Evolutionary conservation across 1,139 yeast genomes (phyloP).

Genomic region (Pichia sp.): DNA sequence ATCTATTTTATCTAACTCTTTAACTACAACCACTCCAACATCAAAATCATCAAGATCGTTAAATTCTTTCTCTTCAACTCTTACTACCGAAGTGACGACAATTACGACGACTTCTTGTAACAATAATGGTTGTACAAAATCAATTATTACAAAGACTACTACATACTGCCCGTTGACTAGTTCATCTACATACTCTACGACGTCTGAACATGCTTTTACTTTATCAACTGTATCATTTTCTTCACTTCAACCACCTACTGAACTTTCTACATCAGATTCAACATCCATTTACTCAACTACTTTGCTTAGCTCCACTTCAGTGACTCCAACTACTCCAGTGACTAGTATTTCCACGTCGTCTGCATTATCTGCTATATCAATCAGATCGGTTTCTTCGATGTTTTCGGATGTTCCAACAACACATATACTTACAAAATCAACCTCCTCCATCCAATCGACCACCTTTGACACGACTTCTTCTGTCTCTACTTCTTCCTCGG

Average conservation of each 20-base stretch:
- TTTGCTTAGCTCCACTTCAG: too few species aligned
- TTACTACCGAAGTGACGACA: not conserved
- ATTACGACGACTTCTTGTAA: not conserved
- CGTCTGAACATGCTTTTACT: not conserved
- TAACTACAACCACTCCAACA: slow-evolving; percentile 6
- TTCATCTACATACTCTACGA: not conserved
- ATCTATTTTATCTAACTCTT: not conserved
- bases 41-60: not conserved
- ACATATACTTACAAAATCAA: not conserved
- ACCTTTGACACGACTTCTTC: not conserved
- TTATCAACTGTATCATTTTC: not conserved
- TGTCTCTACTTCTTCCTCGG: not conserved
- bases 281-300: not conserved
- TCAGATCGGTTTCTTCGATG: too few species aligned
- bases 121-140: not conserved
- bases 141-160: not conserved
- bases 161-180: not conserved
- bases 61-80: not conserved
- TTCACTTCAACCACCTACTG: not conserved
- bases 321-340: too few species aligned
- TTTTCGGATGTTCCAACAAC: too few species aligned
- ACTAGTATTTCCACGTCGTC: too few species aligned
- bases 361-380: too few species aligned
- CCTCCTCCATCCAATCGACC: not conserved
- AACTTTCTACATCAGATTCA: not conserved